Conservation (phyloP, 306 rosid genomes). For the Ormosia emarginata region DNA sequence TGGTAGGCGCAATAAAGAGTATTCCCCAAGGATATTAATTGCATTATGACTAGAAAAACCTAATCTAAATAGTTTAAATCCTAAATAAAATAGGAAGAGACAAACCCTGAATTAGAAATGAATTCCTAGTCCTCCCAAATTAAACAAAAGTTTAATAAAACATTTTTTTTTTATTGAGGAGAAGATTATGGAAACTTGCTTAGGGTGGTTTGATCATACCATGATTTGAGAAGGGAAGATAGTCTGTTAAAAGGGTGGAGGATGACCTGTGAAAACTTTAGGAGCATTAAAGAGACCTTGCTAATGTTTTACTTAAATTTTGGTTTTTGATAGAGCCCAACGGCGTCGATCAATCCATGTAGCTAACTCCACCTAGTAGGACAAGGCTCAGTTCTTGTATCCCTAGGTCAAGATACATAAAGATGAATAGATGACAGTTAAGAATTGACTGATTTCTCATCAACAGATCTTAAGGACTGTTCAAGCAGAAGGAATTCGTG, state of each 20-base stretch:
- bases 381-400: not conserved
- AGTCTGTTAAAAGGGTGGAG: not conserved
- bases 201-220: not conserved
- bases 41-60: not conserved
- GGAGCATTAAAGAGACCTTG: not conserved
- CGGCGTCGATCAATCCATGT: not conserved
- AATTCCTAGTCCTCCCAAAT: not conserved
- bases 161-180: not conserved
- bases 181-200: not conserved
- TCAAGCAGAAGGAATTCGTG: conserved; percentile 86
- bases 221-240: not conserved
- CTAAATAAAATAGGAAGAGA: not conserved
- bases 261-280: not conserved
- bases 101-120: not conserved
- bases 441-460: conserved; percentile 13
- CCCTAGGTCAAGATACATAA: not conserved
- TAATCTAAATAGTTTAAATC: not conserved
- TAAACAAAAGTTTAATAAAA: not conserved
- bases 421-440: not conserved
- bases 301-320: not conserved
- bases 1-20: not conserved
- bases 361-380: not conserved
- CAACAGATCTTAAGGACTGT: conserved; percentile 79
- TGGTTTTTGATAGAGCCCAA: not conserved
- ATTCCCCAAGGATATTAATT: not conserved